These are phyloP conservation scores for Lentithecium fluviatile DNA, from an alignment of 495 filamentous ascomycete genomes.

Conservation along the genomic window DNA sequence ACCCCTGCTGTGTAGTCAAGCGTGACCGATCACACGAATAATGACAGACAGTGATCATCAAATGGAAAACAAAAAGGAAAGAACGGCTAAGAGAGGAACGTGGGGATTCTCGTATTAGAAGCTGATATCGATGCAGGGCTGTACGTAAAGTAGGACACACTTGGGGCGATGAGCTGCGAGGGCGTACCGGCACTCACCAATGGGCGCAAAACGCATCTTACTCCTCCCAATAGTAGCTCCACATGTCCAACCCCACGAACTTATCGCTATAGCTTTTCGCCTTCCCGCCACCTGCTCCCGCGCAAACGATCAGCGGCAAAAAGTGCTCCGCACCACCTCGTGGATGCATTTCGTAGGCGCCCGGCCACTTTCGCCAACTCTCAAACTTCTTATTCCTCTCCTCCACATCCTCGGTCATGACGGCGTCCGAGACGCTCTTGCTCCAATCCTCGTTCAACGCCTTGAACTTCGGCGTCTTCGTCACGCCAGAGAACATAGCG, in stretches of 20 bases:
- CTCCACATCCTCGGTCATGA: conserved; percentile 17
- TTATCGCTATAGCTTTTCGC: conserved; percentile 40
- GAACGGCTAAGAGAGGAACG: too few species aligned
- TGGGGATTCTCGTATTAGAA: too few species aligned
- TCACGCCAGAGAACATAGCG: conserved; percentile 33
- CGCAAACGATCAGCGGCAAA: conserved; percentile 40
- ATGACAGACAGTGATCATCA: too few species aligned
- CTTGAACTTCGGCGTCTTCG: conserved; percentile 23
- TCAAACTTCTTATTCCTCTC: conserved; percentile 32
- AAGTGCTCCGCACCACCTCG: conserved; percentile 41
- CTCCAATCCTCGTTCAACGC: conserved; percentile 36
- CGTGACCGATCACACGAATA: too few species aligned
- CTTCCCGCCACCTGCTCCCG: conserved; percentile 38
- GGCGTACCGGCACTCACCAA: too few species aligned
- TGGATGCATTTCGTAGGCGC: conserved; percentile 41
- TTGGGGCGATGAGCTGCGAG: too few species aligned
- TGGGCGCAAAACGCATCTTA: neutral
- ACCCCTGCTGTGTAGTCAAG: too few species aligned
- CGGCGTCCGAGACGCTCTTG: conserved; percentile 31
- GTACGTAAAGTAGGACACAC: too few species aligned
- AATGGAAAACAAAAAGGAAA: too few species aligned
- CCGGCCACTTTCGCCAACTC: conserved; percentile 36
- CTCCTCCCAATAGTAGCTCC: conserved; percentile 46
- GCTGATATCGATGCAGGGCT: too few species aligned
- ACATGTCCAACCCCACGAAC: conserved; percentile 41